phyloP scores from a whole-genome alignment of 2,329 filamentous ascomycete species.

The Colletotrichum noveboracense region DNA sequence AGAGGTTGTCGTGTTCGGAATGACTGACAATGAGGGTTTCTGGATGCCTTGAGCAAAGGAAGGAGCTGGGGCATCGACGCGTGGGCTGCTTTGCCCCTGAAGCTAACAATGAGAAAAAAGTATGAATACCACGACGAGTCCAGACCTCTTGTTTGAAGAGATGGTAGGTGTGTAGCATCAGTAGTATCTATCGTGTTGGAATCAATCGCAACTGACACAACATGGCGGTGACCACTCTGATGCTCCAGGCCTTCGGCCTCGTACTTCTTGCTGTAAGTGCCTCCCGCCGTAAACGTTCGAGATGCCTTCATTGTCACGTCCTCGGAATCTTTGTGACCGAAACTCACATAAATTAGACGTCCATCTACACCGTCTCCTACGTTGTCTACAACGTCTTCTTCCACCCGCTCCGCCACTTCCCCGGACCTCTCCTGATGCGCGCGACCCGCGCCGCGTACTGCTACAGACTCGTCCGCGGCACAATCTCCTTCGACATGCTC shows the following conservation, averaged over 20 bases:
- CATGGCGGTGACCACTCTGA: neutral
- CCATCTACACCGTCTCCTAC: neutral
- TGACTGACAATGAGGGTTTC: neutral
- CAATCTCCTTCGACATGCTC: neutral
- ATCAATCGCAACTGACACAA: neutral
- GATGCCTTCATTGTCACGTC: neutral
- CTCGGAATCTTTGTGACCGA: neutral
- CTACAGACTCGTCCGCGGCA: neutral
- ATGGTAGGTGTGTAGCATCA: neutral
- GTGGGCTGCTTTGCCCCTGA: neutral
- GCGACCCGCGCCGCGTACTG: neutral
- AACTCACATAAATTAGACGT: neutral
- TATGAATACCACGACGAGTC: neutral
- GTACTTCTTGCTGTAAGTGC: neutral
- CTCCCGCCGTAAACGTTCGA: no score
- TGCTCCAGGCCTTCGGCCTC: neutral
- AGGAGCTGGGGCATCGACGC: neutral
- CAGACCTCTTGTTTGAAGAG: rapidly evolving
- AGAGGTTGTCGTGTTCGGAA: neutral
- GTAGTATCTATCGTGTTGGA: neutral
- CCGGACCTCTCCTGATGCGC: constrained; percentile 28
- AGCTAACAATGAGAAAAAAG: neutral
- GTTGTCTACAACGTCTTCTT: constrained; percentile 36
- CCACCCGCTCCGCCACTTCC: constrained; percentile 36
- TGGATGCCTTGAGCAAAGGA: neutral